phyloP scores from a whole-genome alignment of 805 yeast genomes.

The Monosporozyma aquatica region DNA sequence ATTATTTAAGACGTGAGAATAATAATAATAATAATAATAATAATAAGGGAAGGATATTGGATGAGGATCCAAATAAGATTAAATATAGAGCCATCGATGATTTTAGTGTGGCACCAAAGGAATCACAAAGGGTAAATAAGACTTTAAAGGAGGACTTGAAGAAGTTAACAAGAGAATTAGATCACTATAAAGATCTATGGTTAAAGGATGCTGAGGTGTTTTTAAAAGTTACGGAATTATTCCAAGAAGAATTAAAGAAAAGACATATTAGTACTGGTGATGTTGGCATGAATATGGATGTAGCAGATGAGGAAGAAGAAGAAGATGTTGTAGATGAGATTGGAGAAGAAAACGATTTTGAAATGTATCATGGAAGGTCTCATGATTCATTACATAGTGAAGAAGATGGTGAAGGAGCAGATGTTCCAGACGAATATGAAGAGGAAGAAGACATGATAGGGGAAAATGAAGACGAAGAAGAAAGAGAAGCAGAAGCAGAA shows the following conservation, averaged over 20 bases:
- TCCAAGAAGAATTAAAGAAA: slow-evolving; percentile 19
- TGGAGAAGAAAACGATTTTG: background rate
- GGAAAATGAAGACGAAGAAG: slow-evolving; percentile 4
- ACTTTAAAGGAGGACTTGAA: slow-evolving; percentile 18
- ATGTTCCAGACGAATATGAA: slow-evolving; percentile 2
- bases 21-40: background rate
- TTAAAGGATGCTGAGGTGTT: slow-evolving; percentile 25
- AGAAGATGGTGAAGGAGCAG: slow-evolving; percentile 3
- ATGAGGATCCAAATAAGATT: slow-evolving; percentile 5
- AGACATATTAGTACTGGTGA: slow-evolving; percentile 2
- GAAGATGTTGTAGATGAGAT: slow-evolving; percentile 1
- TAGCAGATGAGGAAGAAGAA: slow-evolving; percentile 10
- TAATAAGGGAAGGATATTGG: background rate
- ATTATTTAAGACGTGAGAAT: slow-evolving; percentile 12
- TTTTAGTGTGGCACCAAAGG: slow-evolving; percentile 22
- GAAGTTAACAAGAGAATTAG: slow-evolving; percentile 17
- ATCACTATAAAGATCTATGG: slow-evolving; percentile 23
- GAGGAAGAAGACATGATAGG: slow-evolving; percentile 4
- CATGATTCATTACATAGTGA: background rate
- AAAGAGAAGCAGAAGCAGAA: background rate
- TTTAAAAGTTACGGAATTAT: slow-evolving; percentile 17
- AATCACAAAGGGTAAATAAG: slow-evolving; percentile 17
- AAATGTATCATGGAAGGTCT: background rate
- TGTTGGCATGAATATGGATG: slow-evolving; percentile 11
- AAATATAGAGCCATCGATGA: slow-evolving; percentile 20